Evolutionary conservation across 768 basidiomycete genomes (phyloP).

Genomic region (Cystofilobasidium capitatum): DNA sequence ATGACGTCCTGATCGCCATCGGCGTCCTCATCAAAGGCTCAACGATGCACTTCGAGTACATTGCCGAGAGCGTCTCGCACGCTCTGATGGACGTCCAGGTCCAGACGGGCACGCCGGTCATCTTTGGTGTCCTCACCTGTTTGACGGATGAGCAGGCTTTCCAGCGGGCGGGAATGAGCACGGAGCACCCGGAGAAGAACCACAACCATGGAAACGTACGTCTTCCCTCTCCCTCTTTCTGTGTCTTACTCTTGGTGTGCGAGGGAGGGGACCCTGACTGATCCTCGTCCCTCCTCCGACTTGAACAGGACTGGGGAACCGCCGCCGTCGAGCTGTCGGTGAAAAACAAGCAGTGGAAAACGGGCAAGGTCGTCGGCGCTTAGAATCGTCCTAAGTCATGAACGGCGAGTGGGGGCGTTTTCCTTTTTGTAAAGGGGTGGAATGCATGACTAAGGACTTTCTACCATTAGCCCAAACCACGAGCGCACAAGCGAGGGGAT

Average conservation of each 20-base stretch:
- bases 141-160: slow-evolving; percentile 89
- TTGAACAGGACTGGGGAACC: slow-evolving; percentile 22
- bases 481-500: too few species aligned
- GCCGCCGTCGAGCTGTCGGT: slow-evolving; percentile 25
- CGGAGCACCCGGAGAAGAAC: slow-evolving; percentile 53
- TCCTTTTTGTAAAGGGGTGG: too few species aligned
- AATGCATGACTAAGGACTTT: too few species aligned
- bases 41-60: slow-evolving; percentile 99
- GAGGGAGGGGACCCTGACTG: background rate
- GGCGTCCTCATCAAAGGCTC: slow-evolving; percentile 96
- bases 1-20: slow-evolving; percentile 93
- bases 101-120: slow-evolving; percentile 84
- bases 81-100: slow-evolving; percentile 90
- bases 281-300: background rate
- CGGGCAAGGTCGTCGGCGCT: slow-evolving; percentile 26
- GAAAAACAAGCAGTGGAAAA: slow-evolving; percentile 24
- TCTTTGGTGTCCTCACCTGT: slow-evolving; percentile 91
- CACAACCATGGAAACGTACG: slow-evolving; percentile 51
- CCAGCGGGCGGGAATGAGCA: slow-evolving; percentile 80
- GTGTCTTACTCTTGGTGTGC: background rate
- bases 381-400: too few species aligned
- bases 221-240: background rate
- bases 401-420: too few species aligned
- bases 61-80: slow-evolving; percentile 84
- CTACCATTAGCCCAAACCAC: too few species aligned